These are phyloP conservation scores for Aspergillus ochraceoroseus DNA, from an alignment of 2,329 filamentous ascomycete species.

Conservation along the genomic window DNA sequence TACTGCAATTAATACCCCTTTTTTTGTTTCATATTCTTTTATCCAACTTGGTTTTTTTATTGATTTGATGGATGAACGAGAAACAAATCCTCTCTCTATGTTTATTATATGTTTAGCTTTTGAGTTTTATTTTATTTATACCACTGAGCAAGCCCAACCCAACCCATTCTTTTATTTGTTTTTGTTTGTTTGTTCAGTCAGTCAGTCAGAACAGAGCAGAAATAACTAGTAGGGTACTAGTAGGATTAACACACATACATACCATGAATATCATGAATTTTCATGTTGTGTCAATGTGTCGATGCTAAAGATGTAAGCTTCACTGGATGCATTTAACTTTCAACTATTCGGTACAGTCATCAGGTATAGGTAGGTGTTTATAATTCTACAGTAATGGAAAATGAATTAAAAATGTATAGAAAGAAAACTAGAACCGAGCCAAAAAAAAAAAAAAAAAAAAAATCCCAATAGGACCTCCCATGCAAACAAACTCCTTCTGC, in stretches of 20 bases:
- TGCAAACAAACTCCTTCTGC: constrained; percentile 21
- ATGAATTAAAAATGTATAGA: not conserved
- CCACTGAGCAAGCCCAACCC: constrained; percentile 8
- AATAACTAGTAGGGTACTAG: too few relatives aligned
- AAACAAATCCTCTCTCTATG: constrained; percentile 1
- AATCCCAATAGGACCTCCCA: too few relatives aligned
- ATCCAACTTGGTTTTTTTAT: not conserved
- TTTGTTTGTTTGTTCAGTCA: constrained; percentile 3
- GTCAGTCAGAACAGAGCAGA: too few relatives aligned
- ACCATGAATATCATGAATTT: not conserved
- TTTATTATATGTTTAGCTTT: constrained; percentile 3
- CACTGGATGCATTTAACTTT: too few relatives aligned
- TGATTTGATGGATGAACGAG: not conserved
- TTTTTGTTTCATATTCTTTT: constrained; percentile 14
- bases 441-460: constrained; percentile 7
- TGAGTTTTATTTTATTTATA: constrained; percentile 5
- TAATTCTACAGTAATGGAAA: constrained; percentile 1
- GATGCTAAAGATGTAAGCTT: too few relatives aligned
- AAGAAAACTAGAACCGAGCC: constrained; percentile 3
- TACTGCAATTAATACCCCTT: constrained; percentile 14
- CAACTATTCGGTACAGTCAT: too few relatives aligned
- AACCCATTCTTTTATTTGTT: not conserved
- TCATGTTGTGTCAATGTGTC: too few relatives aligned
- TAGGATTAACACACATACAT: too few relatives aligned
- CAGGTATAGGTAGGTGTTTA: too few relatives aligned